Percentiles rank a stretch among this genome's conserved stretches.
These are phyloP conservation scores for Elaeagnus macrophylla DNA, from an alignment of 306 rosid species.

Conservation along the genomic window DNA sequence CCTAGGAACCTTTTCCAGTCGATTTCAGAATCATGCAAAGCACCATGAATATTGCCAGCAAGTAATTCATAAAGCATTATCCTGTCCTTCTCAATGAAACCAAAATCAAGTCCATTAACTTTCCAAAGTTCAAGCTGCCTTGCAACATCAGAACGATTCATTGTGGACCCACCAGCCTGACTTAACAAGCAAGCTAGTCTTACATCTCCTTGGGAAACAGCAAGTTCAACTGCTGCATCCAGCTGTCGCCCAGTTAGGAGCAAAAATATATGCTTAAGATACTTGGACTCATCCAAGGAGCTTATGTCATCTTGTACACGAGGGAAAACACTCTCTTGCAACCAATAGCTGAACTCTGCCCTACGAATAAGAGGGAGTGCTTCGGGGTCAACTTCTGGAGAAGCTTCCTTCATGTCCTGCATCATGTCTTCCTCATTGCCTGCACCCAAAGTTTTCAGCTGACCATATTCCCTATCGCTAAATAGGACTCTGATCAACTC, in stretches of 20 bases:
- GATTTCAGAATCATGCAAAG: constrained; percentile 47
- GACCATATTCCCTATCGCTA: constrained; percentile 52
- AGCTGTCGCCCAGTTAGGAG: constrained; percentile 78
- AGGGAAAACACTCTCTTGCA: constrained; percentile 81
- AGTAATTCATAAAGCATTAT: constrained; percentile 75
- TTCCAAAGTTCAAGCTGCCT: constrained; percentile 82
- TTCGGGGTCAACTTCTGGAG: constrained; percentile 59
- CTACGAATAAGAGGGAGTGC: constrained; percentile 83
- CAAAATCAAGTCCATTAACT: constrained; percentile 75
- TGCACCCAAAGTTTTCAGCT: constrained; percentile 42
- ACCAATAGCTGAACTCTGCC: constrained; percentile 94
- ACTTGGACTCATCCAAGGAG: constrained; percentile 58
- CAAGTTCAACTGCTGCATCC: constrained; percentile 74
- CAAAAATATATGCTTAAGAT: constrained; percentile 65
- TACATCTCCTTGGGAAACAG: constrained; percentile 82
- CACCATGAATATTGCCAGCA: constrained; percentile 63
- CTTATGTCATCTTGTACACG: constrained; percentile 70
- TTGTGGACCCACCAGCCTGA: constrained; percentile 86
- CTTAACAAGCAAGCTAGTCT: constrained; percentile 84
- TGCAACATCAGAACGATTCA: constrained; percentile 65
- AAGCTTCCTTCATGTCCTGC: constrained; percentile 65
- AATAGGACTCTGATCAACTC: constrained; percentile 90
- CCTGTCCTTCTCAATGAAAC: constrained; percentile 79
- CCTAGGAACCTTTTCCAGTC: constrained; percentile 98
- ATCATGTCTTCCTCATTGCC: constrained; percentile 91